Evolutionary conservation across 257 asterid genomes (phyloP), one percentile per base, ranked within the genome.

Genomic region (Voacanga thouarsii): DNA sequence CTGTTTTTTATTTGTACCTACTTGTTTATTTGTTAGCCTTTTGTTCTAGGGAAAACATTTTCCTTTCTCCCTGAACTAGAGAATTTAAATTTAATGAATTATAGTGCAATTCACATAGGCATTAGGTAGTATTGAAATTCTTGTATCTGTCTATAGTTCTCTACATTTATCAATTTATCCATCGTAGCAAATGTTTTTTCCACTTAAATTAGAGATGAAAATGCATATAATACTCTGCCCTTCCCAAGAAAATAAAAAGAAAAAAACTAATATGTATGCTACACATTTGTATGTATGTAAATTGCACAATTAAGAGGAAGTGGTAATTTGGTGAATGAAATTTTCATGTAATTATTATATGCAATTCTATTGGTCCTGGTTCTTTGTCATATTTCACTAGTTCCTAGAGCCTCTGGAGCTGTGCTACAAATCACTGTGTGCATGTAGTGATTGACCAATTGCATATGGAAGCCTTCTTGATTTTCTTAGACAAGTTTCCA

Each of bases 401-500:
- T 94, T 94, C 82, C 87, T 93, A 78, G 93, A 90, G 87, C 98
- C 99, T 63, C 97, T 95, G 60, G 99, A 95, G 92, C 88, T 95
- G 85, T 95, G 99, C 71, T 95, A 92, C 77, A 85, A 92, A 78
- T 95, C 99, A 9, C 92, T 95, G 57, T 93, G 99, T 72, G 87
- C 95, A 51, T 89, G 91, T 50, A 96, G 99, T 56, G 98, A 95
- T 81, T 89, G 97, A 4, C 81, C 96, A 0, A 90, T 93, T 47
- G 99, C 98, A 1, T 97, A 95, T 57, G 99, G 99, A 26, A 91
- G 96, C 88, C 99, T 95, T 78, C 99, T 95, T 5, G 99, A 95
- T 86, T 93, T 91, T 77, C 89, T 95, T 14, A 84, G 99, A 73
- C 99, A 95, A 90, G 97, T 95, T 57, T 95, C 96, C 56, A 95